Evolutionary conservation across 805 yeast species (phyloP), one percentile per base, ranked within the genome.

Genomic region (Schizosaccharomyces cryophilus): DNA sequence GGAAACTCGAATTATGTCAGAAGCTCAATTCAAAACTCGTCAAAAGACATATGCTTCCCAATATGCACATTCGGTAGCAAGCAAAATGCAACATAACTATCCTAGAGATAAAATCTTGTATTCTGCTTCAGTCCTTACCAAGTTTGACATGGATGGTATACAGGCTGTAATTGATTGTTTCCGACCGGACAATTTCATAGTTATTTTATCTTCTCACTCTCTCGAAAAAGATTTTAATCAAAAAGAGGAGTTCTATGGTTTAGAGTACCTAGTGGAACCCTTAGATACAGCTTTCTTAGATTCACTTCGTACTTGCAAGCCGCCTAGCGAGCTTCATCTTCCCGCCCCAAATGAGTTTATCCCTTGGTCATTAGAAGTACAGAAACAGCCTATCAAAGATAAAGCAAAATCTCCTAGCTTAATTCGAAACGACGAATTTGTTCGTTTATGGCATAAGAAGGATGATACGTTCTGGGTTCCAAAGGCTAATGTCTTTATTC

Each of bases 381-480:
- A 75, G 47, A 77, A 75, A 62, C 66, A 73, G 29, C 67, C 68
- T 15, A 73, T 75, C 31, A 66, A 62, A 24, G 60, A 67, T 9
- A 77, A 80, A 3, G 66, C 73, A 58, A 75, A 75, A 35, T 79
- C 78, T 63, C 96, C 96, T 1, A 73, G 74, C 45, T 73, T 87
- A 51, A 72, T 93, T 61, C 72, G 77, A 62, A 75, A 78, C 58
- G 75, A 77, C 58, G 71, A 76, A 15, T 75, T 75, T 59, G 71
- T 76, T 47, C 82, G 81, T 66, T 73, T 86, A 45, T 90, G 97
- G 97, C 86, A 75, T 70, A 90, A 90, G 69, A 84, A 84, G 66
- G 95, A 90, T 72, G 95, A 90, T 65, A 80, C 83, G 60, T 85
- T 90, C 68, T 80, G 84, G 75, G 85, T 86, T 19, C 98, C 97